Conservation (phyloP, 495 filamentous ascomycete genomes). For the Letharia columbiana region DNA sequence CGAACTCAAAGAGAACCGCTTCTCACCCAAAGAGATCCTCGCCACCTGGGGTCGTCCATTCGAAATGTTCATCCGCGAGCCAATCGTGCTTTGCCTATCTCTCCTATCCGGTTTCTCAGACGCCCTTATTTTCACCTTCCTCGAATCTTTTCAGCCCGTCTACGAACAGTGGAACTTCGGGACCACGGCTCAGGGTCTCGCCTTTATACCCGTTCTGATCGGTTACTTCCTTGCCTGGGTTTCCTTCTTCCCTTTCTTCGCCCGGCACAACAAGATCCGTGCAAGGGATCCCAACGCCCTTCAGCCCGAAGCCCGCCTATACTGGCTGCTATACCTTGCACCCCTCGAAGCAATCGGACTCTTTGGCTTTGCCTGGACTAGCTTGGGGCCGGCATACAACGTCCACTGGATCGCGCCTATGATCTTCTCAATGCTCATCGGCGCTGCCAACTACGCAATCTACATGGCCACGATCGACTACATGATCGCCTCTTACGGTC, state of each 20-base stretch:
- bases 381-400: conserved; percentile 46
- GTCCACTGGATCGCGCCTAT: conserved; percentile 55
- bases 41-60: conserved; percentile 63
- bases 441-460: conserved; percentile 61
- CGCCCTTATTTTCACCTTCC: conserved; percentile 74
- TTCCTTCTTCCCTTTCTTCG: conserved; percentile 55
- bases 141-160: conserved; percentile 57
- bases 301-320: conserved; percentile 51
- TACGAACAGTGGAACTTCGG: conserved; percentile 57
- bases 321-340: conserved; percentile 39
- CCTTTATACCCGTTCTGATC: conserved; percentile 55
- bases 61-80: conserved; percentile 68
- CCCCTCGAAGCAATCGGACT: conserved; percentile 59
- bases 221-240: conserved; percentile 59
- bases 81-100: conserved; percentile 64
- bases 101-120: conserved; percentile 69
- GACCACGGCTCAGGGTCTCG: conserved; percentile 46
- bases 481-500: conserved; percentile 74
- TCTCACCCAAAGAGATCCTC: conserved; percentile 47
- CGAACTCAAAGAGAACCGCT: conserved; percentile 44
- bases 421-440: conserved; percentile 52
- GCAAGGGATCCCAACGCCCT: conserved; percentile 42
- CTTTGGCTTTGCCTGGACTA: conserved; percentile 61
- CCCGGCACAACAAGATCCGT: conserved; percentile 40
- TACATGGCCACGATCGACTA: conserved; percentile 82